phyloP scores from a whole-genome alignment of 768 basidiomycete species.

The Panus rudis region DNA sequence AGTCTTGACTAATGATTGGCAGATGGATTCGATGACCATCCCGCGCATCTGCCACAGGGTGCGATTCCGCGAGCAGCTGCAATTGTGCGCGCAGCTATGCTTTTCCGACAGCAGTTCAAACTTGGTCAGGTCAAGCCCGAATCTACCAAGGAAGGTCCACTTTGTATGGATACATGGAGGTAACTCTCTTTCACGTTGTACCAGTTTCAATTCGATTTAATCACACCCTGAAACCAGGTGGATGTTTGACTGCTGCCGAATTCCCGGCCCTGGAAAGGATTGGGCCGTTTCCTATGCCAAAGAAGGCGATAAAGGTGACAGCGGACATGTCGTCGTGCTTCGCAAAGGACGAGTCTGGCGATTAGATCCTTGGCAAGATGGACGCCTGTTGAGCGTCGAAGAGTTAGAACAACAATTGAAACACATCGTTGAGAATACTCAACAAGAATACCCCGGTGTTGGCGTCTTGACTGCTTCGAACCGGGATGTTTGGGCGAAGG shows the following conservation, averaged over 20 bases:
- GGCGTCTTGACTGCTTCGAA: slow-evolving; percentile 75
- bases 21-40: slow-evolving; percentile 77
- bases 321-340: slow-evolving; percentile 81
- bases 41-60: slow-evolving; percentile 49
- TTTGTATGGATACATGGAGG: slow-evolving; percentile 89
- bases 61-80: slow-evolving; percentile 64
- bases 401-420: slow-evolving; percentile 74
- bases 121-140: slow-evolving; percentile 63
- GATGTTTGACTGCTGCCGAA: slow-evolving; percentile 89
- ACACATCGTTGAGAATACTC: slow-evolving; percentile 61
- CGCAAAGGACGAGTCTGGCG: slow-evolving; percentile 84
- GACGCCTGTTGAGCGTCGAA: slow-evolving; percentile 50
- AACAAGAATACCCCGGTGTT: slow-evolving; percentile 58
- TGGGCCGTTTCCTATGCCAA: slow-evolving; percentile 45
- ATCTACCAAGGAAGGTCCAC: slow-evolving; percentile 53
- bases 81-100: slow-evolving; percentile 62
- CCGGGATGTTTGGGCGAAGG: slow-evolving; percentile 87
- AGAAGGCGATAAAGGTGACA: slow-evolving; percentile 45
- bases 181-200: slow-evolving; percentile 19
- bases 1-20: neutral
- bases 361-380: slow-evolving; percentile 51
- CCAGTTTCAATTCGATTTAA: neutral
- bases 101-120: slow-evolving; percentile 66
- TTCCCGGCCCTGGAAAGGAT: slow-evolving; percentile 75
- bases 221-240: slow-evolving; percentile 45